Percentiles rank a stretch among this genome's conserved stretches.
Conservation (phyloP, 768 basidiomycete species). For the Amanita brunnescens region DNA sequence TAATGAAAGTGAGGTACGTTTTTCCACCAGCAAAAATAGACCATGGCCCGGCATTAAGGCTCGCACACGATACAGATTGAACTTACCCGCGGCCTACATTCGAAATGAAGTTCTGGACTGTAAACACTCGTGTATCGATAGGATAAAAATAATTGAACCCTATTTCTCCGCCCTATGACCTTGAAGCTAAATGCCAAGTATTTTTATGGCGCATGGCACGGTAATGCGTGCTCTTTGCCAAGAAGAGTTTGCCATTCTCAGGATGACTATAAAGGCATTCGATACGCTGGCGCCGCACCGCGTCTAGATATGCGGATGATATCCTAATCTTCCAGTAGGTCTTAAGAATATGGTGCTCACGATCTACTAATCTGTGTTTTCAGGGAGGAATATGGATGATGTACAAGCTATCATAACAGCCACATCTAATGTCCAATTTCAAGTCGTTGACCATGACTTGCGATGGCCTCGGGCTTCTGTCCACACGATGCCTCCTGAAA, state of each 20-base stretch:
- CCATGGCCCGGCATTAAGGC: background rate
- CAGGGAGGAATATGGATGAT: background rate
- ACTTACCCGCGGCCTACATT: constrained; percentile 30
- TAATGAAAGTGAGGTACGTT: constrained; percentile 58
- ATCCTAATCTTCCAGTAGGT: background rate
- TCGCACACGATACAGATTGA: constrained; percentile 30
- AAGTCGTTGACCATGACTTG: background rate
- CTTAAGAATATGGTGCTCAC: background rate
- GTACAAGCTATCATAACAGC: background rate
- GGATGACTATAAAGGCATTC: background rate
- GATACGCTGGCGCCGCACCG: background rate
- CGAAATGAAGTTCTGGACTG: constrained; percentile 14
- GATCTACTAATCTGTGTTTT: background rate
- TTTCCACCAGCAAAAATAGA: background rate
- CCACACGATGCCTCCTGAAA: constrained; percentile 21
- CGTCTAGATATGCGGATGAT: background rate
- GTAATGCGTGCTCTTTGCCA: background rate
- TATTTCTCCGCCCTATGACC: background rate
- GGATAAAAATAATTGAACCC: constrained; percentile 7
- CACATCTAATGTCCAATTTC: background rate
- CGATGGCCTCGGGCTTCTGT: constrained; percentile 8
- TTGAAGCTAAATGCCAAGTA: background rate
- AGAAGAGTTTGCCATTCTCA: background rate
- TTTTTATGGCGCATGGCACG: background rate
- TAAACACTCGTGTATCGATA: constrained; percentile 1